phyloP scores from a whole-genome alignment of 805 yeast genomes.

The Lachancea kluyveri region DNA sequence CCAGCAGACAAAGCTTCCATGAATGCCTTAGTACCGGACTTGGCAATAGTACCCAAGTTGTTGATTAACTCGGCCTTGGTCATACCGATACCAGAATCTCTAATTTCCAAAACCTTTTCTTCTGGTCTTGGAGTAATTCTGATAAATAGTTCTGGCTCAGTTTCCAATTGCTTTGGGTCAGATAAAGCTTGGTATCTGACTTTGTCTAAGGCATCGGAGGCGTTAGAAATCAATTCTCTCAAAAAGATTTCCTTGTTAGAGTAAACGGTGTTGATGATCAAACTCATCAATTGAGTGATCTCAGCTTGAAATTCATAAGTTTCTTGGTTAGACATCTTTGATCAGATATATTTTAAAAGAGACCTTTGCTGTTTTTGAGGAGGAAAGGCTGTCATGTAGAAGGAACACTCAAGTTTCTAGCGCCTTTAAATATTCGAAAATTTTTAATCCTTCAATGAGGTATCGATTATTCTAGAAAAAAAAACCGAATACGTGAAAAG shows the following conservation, averaged over 20 bases:
- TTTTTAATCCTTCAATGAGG: too few relatives aligned
- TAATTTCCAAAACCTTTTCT: slow-evolving; percentile 86
- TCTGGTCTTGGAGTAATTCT: slow-evolving; percentile 98
- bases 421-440: slow-evolving; percentile 9
- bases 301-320: slow-evolving; percentile 99
- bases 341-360: too few relatives aligned
- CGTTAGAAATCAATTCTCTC: slow-evolving; percentile 98
- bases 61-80: slow-evolving; percentile 98
- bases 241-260: slow-evolving; percentile 98
- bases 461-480: slow-evolving; percentile 3
- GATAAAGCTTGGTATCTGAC: slow-evolving; percentile 94
- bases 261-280: slow-evolving; percentile 99
- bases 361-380: too few relatives aligned
- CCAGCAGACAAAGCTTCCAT: slow-evolving; percentile 99
- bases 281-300: slow-evolving; percentile 99
- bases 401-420: background rate
- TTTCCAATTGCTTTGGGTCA: slow-evolving; percentile 85
- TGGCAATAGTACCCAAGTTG: slow-evolving; percentile 99
- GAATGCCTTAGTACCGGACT: slow-evolving; percentile 98
- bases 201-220: slow-evolving; percentile 98
- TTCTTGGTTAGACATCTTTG: slow-evolving; percentile 52
- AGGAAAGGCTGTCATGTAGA: too few relatives aligned
- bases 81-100: slow-evolving; percentile 99
- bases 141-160: slow-evolving; percentile 94
- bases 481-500: background rate